Percentiles rank a stretch among this genome's conserved stretches.
Evolutionary conservation across 192 early-diverging fungal genomes (phyloP).

Genomic region (Chytriomyces sp.): DNA sequence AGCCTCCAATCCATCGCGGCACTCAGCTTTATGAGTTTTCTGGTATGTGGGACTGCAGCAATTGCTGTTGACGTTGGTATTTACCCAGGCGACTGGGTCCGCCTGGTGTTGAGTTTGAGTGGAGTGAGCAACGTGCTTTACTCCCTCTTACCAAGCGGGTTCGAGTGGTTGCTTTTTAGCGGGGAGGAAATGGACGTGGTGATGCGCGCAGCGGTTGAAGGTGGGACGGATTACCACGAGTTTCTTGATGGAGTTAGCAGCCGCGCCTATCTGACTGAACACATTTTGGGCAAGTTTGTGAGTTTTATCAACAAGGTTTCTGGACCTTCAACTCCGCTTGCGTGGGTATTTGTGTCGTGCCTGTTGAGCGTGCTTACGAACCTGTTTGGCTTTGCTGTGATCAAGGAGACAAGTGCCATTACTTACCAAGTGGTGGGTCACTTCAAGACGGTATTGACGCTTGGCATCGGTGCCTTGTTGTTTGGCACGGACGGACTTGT

Average conservation of each 20-base stretch:
- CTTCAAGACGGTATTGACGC: slow-evolving; percentile 16
- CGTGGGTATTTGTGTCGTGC: slow-evolving; percentile 18
- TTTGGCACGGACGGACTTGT: slow-evolving; percentile 10
- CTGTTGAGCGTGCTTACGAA: slow-evolving; percentile 21
- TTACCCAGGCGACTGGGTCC: slow-evolving; percentile 23
- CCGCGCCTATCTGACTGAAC: slow-evolving; percentile 16
- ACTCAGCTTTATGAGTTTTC: slow-evolving; percentile 18
- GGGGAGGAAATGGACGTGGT: slow-evolving; percentile 16
- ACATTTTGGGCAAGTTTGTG: slow-evolving; percentile 25
- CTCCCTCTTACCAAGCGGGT: neutral
- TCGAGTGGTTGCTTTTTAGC: slow-evolving; percentile 21
- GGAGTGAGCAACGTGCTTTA: neutral
- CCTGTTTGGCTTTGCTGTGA: slow-evolving; percentile 26
- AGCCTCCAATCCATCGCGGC: slow-evolving; percentile 16
- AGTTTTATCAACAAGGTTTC: slow-evolving; percentile 12
- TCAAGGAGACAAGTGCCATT: slow-evolving; percentile 20
- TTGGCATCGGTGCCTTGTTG: slow-evolving; percentile 7
- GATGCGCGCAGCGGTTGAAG: neutral
- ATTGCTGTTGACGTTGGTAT: slow-evolving; percentile 23
- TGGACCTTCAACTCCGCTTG: neutral
- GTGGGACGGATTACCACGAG: slow-evolving; percentile 4
- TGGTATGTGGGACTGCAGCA: slow-evolving; percentile 13
- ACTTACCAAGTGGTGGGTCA: slow-evolving; percentile 25
- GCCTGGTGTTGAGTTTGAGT: neutral
- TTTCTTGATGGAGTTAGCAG: slow-evolving; percentile 16